Percentiles rank a stretch among this genome's conserved stretches.
phyloP scores from a whole-genome alignment of 2,329 filamentous ascomycete genomes.

The Coniochaeta sp. region DNA sequence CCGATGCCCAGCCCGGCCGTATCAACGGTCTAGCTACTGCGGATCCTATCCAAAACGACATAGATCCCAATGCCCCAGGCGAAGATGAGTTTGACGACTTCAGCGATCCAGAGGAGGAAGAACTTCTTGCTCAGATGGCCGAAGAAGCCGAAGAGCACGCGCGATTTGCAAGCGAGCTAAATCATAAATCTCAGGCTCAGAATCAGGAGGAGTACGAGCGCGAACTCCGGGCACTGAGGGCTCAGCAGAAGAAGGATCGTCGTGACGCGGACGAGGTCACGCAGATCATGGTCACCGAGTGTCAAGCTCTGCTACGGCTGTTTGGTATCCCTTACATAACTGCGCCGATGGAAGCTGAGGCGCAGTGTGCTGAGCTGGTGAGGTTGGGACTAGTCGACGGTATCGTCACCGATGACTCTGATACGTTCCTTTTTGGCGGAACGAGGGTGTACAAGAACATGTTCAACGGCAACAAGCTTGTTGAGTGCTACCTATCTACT shows the following conservation, averaged over 20 bases:
- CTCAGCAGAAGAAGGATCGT: conserved; percentile 93
- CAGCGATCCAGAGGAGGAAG: conserved; percentile 87
- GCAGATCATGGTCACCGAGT: conserved; percentile 91
- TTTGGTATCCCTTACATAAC: conserved; percentile 97
- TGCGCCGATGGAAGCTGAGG: conserved; percentile 97
- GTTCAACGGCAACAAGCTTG: conserved; percentile 98
- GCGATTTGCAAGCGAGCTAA: conserved; percentile 81
- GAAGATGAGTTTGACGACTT: conserved; percentile 65
- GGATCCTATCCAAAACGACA: conserved; percentile 12
- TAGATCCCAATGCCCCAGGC: conserved; percentile 26
- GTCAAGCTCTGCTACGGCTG: conserved; percentile 78
- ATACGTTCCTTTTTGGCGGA: conserved; percentile 94
- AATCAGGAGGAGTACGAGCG: conserved; percentile 75
- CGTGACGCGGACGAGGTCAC: conserved; percentile 96
- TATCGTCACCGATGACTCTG: conserved; percentile 94
- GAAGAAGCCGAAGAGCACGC: conserved; percentile 91
- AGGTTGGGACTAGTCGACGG: conserved; percentile 83
- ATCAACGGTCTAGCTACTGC: conserved; percentile 15
- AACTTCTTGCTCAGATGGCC: conserved; percentile 77
- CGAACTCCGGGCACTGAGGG: conserved; percentile 78
- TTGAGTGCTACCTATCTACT: conserved; percentile 82
- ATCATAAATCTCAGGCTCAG: conserved; percentile 62
- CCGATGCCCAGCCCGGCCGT: conserved; percentile 12
- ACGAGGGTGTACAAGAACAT: conserved; percentile 98
- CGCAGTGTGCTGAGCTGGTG: conserved; percentile 91